A percentile compares a stretch with the other conserved stretches of the same genome.
phyloP scores from a whole-genome alignment of 306 rosid species.

The Malus sieversii region DNA sequence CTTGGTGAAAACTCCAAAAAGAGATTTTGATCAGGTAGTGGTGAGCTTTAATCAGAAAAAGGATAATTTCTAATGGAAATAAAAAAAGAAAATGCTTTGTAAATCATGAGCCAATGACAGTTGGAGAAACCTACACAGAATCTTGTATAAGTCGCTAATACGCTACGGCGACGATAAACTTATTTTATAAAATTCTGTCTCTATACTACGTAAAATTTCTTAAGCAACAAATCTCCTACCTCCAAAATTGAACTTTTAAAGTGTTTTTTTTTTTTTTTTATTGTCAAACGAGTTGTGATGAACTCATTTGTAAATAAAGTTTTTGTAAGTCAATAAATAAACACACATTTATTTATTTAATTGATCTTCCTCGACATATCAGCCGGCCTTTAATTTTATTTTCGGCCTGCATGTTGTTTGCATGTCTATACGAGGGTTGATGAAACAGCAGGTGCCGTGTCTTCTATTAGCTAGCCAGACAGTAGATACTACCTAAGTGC shows the following conservation, averaged over 20 bases:
- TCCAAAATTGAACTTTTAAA: no score
- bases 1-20: background rate
- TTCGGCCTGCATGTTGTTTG: background rate
- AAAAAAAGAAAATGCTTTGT: background rate
- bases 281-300: background rate
- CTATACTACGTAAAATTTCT: no score
- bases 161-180: no score
- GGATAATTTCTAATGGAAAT: background rate
- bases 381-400: background rate
- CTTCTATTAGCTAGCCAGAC: background rate
- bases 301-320: background rate
- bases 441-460: background rate
- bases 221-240: background rate
- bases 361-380: background rate
- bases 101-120: conserved; percentile 7
- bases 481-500: background rate
- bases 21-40: background rate
- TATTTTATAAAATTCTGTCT: background rate
- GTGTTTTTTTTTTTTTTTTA: no score
- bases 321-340: background rate
- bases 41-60: background rate
- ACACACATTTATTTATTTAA: background rate
- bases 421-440: background rate
- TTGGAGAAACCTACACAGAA: background rate
- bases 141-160: no score